Conservation (phyloP, 1,139 yeast species). For the Zygosaccharomyces sapae region DNA sequence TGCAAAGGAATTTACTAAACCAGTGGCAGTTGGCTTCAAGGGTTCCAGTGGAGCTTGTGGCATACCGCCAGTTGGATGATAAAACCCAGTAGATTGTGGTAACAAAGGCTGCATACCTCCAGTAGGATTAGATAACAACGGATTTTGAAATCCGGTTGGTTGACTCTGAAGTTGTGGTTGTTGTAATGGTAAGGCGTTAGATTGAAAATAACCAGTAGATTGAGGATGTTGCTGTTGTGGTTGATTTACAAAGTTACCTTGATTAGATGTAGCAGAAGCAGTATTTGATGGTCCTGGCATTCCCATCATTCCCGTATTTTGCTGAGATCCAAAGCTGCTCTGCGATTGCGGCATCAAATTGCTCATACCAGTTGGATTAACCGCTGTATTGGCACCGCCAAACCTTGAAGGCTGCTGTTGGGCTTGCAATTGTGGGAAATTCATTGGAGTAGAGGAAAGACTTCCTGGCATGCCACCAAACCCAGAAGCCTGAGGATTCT, state of each 20-base stretch:
- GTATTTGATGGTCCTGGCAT: conserved; percentile 3
- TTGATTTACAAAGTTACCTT: conserved; percentile 15
- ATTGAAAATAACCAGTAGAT: conserved; percentile 13
- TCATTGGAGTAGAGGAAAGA: conserved; percentile 9
- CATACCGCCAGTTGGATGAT: conserved; percentile 12
- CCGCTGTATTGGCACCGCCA: conserved; percentile 10
- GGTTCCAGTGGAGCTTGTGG: conserved; percentile 36
- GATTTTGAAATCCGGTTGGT: conserved; percentile 18
- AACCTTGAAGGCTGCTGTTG: conserved; percentile 9
- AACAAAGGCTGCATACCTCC: conserved; percentile 15
- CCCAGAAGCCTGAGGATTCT: conserved; percentile 9
- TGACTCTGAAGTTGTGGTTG: conserved; percentile 19
- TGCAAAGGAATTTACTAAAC: conserved; percentile 38
- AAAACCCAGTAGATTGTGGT: conserved; percentile 43
- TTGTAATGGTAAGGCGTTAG: conserved; percentile 15
- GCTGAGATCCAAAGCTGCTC: conserved; percentile 10
- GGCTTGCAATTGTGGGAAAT: conserved; percentile 6
- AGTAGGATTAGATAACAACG: conserved; percentile 1
- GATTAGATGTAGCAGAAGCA: conserved; percentile 4
- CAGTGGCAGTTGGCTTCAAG: conserved; percentile 37
- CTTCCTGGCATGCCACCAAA: conserved; percentile 18
- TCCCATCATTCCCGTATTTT: conserved; percentile 6
- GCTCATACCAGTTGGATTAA: conserved; percentile 5
- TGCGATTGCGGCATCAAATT: conserved; percentile 4
- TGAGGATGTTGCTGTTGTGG: conserved; percentile 27